phyloP scores from a whole-genome alignment of 495 filamentous ascomycete genomes.

The Choiromyces venosus region DNA sequence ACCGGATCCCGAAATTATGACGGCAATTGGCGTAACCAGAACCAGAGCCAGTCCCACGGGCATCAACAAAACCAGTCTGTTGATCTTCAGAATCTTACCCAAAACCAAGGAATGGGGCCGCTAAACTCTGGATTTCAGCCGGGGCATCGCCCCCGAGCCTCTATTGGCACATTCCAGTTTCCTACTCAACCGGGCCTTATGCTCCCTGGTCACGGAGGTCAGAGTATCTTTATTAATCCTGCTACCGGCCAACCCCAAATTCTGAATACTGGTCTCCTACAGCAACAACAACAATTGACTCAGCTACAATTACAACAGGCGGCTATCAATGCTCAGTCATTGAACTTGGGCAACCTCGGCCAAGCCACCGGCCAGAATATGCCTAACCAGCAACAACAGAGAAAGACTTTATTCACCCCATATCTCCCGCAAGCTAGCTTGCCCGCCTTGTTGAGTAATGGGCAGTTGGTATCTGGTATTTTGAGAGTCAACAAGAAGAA shows the following conservation, averaged over 20 bases:
- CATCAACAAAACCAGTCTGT: slow-evolving; percentile 33
- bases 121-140: slow-evolving; percentile 81
- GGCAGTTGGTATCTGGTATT: slow-evolving; percentile 91
- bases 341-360: slow-evolving; percentile 54
- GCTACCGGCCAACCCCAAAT: slow-evolving; percentile 49
- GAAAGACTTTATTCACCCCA: slow-evolving; percentile 97
- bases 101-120: slow-evolving; percentile 54
- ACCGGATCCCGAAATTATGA: slow-evolving; percentile 89
- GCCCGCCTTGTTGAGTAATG: slow-evolving; percentile 82
- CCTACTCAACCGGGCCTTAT: slow-evolving; percentile 82
- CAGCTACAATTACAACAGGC: slow-evolving; percentile 89
- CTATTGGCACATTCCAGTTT: slow-evolving; percentile 87
- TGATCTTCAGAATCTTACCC: slow-evolving; percentile 49
- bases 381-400: slow-evolving; percentile 73
- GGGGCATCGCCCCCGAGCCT: slow-evolving; percentile 77
- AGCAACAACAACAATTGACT: slow-evolving; percentile 81
- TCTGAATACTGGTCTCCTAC: slow-evolving; percentile 74
- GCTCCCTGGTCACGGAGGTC: slow-evolving; percentile 46
- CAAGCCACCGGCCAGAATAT: slow-evolving; percentile 65
- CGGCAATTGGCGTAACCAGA: slow-evolving; percentile 92
- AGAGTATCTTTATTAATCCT: slow-evolving; percentile 42
- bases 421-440: slow-evolving; percentile 94
- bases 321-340: slow-evolving; percentile 71
- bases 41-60: slow-evolving; percentile 49
- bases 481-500: slow-evolving; percentile 99